These are phyloP conservation scores for Penicillium bovifimosum DNA, from an alignment of 495 filamentous ascomycete genomes.

Conservation along the genomic window DNA sequence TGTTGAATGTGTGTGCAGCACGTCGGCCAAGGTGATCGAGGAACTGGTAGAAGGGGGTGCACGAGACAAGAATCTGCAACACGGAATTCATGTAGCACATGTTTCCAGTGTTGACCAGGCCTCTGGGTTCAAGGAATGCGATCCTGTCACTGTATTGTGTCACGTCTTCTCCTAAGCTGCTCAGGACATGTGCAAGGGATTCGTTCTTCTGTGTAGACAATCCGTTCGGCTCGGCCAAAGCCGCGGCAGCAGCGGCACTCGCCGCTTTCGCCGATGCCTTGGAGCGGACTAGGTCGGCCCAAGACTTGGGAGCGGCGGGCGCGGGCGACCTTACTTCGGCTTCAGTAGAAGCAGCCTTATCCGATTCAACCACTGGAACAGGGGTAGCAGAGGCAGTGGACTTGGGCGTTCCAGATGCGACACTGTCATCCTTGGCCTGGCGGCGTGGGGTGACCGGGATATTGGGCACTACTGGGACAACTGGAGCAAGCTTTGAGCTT, in stretches of 20 bases:
- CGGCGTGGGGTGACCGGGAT: conserved; percentile 37
- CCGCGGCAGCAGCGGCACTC: conserved; percentile 10
- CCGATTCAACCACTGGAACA: conserved; percentile 15
- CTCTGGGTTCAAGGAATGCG: conserved; percentile 86
- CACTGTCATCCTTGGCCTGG: conserved; percentile 39
- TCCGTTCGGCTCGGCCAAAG: conserved; percentile 41
- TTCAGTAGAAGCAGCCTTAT: conserved; percentile 22
- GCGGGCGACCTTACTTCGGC: conserved; percentile 37
- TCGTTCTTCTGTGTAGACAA: conserved; percentile 47
- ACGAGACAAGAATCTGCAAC: conserved; percentile 88
- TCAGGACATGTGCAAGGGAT: conserved; percentile 68
- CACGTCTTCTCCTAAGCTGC: conserved; percentile 56
- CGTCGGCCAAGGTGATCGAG: conserved; percentile 80
- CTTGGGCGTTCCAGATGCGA: conserved; percentile 35
- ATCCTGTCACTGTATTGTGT: conserved; percentile 57
- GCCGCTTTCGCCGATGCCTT: conserved; percentile 33
- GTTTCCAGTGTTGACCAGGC: conserved; percentile 93
- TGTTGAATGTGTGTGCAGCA: conserved; percentile 86
- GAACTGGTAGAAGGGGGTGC: conserved; percentile 90
- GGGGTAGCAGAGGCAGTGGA: conserved; percentile 19
- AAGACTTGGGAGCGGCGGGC: conserved; percentile 58
- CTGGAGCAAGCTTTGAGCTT: conserved; percentile 50
- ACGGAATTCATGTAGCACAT: conserved; percentile 99
- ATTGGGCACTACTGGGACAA: conserved; percentile 63
- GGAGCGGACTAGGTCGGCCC: conserved; percentile 68